Conservation (phyloP, 2,329 filamentous ascomycete genomes). For the Orbilia brochopaga region DNA sequence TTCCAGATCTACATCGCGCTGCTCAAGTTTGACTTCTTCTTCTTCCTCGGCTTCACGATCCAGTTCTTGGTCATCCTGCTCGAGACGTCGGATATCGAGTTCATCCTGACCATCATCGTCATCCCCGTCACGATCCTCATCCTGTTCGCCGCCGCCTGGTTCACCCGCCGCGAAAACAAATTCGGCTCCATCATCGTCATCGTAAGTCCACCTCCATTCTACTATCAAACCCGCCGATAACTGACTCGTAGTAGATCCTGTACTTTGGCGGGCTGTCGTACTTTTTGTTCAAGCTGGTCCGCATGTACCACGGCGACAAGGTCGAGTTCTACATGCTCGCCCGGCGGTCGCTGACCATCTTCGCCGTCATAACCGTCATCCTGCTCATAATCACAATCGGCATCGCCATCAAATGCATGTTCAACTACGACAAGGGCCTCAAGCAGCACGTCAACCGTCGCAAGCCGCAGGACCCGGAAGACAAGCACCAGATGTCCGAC, state of each 20-base stretch:
- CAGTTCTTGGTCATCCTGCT: conserved; percentile 92
- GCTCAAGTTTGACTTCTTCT: conserved; percentile 99
- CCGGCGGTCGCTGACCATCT: conserved; percentile 72
- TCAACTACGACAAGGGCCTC: conserved; percentile 87
- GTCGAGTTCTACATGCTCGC: conserved; percentile 74
- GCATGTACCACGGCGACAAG: conserved; percentile 79
- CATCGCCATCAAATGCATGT: conserved; percentile 84
- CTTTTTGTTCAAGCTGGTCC: conserved; percentile 96
- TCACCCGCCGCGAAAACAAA: conserved; percentile 81
- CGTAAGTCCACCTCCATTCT: conserved; percentile 58
- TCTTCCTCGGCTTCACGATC: conserved; percentile 97
- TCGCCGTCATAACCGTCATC: conserved; percentile 84
- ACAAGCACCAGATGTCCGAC: conserved; percentile 62
- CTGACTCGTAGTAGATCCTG: conserved; percentile 63
- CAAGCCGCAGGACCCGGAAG: conserved; percentile 62
- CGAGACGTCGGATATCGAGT: conserved; percentile 71
- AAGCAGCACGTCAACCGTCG: conserved; percentile 79
- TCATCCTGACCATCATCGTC: conserved; percentile 83
- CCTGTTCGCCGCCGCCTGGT: conserved; percentile 81
- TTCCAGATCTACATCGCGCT: conserved; percentile 99
- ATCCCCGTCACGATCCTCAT: conserved; percentile 91
- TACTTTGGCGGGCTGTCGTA: conserved; percentile 90
- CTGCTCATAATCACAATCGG: conserved; percentile 86
- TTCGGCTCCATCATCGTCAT: conserved; percentile 79
- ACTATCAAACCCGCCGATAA: not conserved